Conservation (phyloP, 2,329 filamentous ascomycete species). For the Bisporella sp. region DNA sequence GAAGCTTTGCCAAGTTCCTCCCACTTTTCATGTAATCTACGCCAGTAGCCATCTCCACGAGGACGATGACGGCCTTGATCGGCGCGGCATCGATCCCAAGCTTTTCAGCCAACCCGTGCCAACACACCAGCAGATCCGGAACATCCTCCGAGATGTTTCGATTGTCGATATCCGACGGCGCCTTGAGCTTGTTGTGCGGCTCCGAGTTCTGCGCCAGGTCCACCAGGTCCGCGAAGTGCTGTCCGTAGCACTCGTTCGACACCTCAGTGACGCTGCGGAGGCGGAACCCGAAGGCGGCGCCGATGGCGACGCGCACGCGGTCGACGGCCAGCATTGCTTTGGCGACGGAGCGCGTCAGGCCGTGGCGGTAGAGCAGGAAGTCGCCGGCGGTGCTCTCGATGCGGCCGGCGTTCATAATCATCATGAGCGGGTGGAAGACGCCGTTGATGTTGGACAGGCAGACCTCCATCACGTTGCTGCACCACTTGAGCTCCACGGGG, state of each 20-base stretch:
- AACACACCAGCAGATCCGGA: conserved; percentile 10
- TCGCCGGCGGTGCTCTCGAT: conserved; percentile 7
- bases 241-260: conserved; percentile 8
- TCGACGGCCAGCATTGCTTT: conserved; percentile 10
- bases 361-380: conserved; percentile 7
- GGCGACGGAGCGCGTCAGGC: conserved; percentile 8
- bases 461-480: conserved; percentile 9
- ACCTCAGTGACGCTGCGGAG: conserved; percentile 5
- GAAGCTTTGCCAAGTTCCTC: conserved; percentile 4
- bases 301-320: conserved; percentile 5
- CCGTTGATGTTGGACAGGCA: conserved; percentile 13
- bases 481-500: conserved; percentile 6
- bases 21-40: neutral
- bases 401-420: conserved; percentile 12
- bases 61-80: conserved; percentile 1
- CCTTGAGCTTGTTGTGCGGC: neutral
- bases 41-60: conserved; percentile 4
- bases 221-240: conserved; percentile 2
- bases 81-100: conserved; percentile 4
- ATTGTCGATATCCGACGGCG: conserved; percentile 3
- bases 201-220: neutral
- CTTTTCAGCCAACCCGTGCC: conserved; percentile 7
- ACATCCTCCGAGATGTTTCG: conserved; percentile 12
- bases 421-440: conserved; percentile 15
- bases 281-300: conserved; percentile 4